Evolutionary conservation across 495 filamentous ascomycete species (phyloP), one percentile per base, ranked within the genome.

Genomic region (Recurvomyces mirabilis): DNA sequence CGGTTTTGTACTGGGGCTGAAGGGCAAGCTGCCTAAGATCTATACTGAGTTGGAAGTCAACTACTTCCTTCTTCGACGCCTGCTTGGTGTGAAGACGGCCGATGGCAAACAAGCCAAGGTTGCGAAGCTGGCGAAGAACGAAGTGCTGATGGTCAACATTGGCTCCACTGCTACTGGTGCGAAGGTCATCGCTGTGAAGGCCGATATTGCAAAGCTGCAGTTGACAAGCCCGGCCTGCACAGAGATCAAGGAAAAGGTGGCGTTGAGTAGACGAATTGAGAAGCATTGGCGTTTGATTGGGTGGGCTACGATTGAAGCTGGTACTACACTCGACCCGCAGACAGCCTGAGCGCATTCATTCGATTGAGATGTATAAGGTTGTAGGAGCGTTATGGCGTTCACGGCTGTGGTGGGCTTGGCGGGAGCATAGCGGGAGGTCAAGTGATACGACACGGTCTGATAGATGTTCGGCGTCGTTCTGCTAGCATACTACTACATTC

Each of bases 71-170:
- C 77, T 98, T 24, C 82, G 89, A 49, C 77, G 91, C 50, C 75
- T 98, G 33, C 74, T 98, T 41, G 91, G 91, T 78, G 93, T 98
- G 47, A 88, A 93, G 69, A 93, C 89, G 20, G 87, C 93, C 42
- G 91, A 98, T 55, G 91, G 91, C 57, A 98, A 96, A 74, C 93
- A 96, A 66, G 88, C 87, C 49, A 98, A 96, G 81, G 91, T 98
- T 47, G 86, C 84, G 44, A 98, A 98, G 70, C 72, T 98, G 32
- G 68, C 87, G 31, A 96, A 96, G 79, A 93, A 93, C 61, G 91
- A 98, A 65, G 86, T 96, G 55, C 82, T 89, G 57, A 95, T 98
- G 89, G 91, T 98, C 46, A 98, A 98, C 72, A 95, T 98, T 59
- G 91, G 91, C 43, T 93, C 86, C 20, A 94, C 89, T 12, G 89